A percentile compares a stretch with the other conserved stretches of the same genome.
Conservation (phyloP, 1,284 basidiomycete genomes). For the Ustilago bromivora region DNA sequence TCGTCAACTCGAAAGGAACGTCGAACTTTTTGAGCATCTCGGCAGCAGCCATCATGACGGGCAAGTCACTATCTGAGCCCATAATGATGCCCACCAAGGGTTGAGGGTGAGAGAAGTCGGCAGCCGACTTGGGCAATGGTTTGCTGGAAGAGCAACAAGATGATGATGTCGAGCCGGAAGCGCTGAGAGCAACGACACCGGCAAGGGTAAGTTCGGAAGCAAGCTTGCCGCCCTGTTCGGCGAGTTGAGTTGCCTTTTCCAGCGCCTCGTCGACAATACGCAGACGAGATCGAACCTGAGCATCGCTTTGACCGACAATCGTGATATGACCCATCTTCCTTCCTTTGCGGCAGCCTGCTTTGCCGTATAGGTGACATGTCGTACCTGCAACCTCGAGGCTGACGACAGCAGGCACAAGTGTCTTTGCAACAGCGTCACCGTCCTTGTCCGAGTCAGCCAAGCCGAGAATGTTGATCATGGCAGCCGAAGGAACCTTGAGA, state of each 20-base stretch:
- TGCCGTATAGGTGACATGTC: conserved; percentile 91
- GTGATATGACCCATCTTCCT: conserved; percentile 99
- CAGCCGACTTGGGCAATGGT: conserved; percentile 70
- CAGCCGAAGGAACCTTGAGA: conserved; percentile 86
- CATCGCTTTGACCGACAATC: conserved; percentile 84
- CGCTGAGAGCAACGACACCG: conserved; percentile 42
- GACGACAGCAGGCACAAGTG: conserved; percentile 61
- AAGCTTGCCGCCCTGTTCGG: conserved; percentile 44
- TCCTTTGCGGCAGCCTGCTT: conserved; percentile 86
- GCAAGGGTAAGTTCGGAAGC: conserved; percentile 44
- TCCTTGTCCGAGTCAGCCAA: conserved; percentile 65
- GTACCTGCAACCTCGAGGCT: conserved; percentile 78
- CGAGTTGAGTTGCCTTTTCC: conserved; percentile 59
- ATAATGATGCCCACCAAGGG: conserved; percentile 96
- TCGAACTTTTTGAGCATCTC: conserved; percentile 83
- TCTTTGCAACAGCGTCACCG: conserved; percentile 62
- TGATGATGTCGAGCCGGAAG: conserved; percentile 17
- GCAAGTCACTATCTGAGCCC: conserved; percentile 98
- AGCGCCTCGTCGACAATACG: conserved; percentile 58
- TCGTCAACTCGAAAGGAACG: conserved; percentile 92
- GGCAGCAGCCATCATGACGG: conserved; percentile 90
- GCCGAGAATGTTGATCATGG: conserved; percentile 92
- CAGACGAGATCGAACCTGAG: conserved; percentile 76
- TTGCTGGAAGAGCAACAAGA: conserved; percentile 36
- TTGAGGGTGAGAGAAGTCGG: conserved; percentile 72